Evolutionary conservation across 179 eudicot species (phyloP).

Genomic region (Beta corolliflora): DNA sequence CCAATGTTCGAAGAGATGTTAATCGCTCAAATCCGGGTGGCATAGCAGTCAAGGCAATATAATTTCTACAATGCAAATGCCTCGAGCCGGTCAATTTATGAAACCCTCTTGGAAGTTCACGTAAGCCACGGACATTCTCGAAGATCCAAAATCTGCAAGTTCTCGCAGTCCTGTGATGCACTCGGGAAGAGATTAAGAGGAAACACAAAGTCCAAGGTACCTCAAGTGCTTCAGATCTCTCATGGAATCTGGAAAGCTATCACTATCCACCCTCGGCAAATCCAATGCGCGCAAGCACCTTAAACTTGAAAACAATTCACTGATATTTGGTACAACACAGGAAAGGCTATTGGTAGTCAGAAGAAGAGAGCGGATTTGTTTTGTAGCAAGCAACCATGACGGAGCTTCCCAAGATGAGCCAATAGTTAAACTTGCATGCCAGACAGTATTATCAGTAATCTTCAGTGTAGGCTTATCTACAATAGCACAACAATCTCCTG

Average conservation of each 20-base stretch:
- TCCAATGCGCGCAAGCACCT: constrained; percentile 11
- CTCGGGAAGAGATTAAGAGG: neutral
- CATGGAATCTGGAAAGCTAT: constrained; percentile 22
- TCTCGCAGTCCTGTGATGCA: constrained; percentile 20
- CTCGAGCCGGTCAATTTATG: constrained; percentile 22
- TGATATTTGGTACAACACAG: neutral
- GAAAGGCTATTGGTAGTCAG: constrained; percentile 1
- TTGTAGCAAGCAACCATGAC: neutral
- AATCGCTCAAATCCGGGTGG: constrained; percentile 16
- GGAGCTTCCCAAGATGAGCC: neutral
- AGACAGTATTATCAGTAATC: neutral
- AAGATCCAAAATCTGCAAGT: constrained; percentile 24
- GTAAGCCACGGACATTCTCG: neutral
- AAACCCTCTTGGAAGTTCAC: constrained; percentile 13
- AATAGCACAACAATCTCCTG: neutral
- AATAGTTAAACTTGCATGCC: constrained; percentile 1
- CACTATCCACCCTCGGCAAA: neutral
- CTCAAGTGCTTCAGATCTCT: constrained; percentile 29
- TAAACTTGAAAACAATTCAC: neutral
- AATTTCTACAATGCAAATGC: neutral
- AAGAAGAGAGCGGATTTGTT: neutral
- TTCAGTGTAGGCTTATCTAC: neutral
- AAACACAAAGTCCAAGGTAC: constrained; percentile 18
- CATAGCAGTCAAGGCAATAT: neutral
- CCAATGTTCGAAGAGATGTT: constrained; percentile 19